Evolutionary conservation across 1,284 basidiomycete species (phyloP), one percentile per base, ranked within the genome.

Genomic region (Pseudozyma sp.): DNA sequence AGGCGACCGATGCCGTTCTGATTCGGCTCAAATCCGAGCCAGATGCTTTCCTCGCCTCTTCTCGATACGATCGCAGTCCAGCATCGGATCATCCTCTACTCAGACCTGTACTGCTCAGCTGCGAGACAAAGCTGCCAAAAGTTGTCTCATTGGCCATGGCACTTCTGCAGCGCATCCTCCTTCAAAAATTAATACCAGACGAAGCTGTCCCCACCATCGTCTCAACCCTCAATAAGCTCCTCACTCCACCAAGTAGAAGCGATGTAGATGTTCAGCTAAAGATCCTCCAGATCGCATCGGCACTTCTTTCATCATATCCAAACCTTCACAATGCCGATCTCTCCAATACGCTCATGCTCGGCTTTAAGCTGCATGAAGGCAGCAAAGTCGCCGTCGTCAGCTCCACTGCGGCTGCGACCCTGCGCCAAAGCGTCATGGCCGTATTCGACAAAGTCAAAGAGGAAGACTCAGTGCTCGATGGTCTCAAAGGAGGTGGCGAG

Each of bases 341-440:
- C 5, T 69, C 83, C 4, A 48, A 62, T 14, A 93, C 94, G 0
- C 88, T 99, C 0, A 87, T 97, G 35, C 87, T 97, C 10, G 97
- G 95, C 82, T 97, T 98, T 88, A 93, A 91, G 85, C 87, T 98
- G 25, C 95, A 97, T 86, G 95, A 98, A 74, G 69, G 76, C 31
- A 95, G 93, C 7, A 91, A 93, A 67, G 97, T 97, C 25, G 92
- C 93, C 0, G 96, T 98, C 35, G 96, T 99, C 7, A 96, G 94
- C 4, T 97, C 94, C 0, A 99, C 96, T 1, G 97, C 96, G 0
- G 95, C 95, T 0, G 96, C 97, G 0, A 98, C 95, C 0, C 89
- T 99, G 8, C 91, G 96, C 1, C 96, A 98, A 85, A 89, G 97
- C 1, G 93, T 99, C 59, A 98, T 99, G 95, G 93, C 97, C 76